These are phyloP conservation scores for Talaromyces funiculosus DNA, from an alignment of 2,329 filamentous ascomycete species.

Conservation along the genomic window DNA sequence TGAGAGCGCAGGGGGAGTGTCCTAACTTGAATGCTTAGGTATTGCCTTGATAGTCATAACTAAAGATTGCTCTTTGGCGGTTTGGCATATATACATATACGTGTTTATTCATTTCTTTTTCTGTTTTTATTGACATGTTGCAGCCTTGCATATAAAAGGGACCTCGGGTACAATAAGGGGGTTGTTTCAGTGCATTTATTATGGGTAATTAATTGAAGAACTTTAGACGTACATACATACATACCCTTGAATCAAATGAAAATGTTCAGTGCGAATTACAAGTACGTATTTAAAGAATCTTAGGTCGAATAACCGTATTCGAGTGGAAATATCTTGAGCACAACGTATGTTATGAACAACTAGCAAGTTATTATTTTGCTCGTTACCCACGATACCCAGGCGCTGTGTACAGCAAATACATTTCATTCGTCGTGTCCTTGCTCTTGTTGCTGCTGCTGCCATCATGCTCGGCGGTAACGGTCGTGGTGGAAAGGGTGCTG, in stretches of 20 bases:
- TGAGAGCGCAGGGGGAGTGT: constrained; percentile 53
- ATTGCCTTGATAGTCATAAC: neutral
- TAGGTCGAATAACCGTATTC: neutral
- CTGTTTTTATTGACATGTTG: neutral
- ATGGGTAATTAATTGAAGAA: neutral
- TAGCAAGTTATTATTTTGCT: neutral
- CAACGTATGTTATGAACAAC: neutral
- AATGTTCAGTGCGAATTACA: neutral
- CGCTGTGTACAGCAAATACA: neutral
- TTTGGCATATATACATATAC: neutral
- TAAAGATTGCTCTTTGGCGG: neutral
- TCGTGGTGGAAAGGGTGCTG: neutral
- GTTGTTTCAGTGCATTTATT: neutral
- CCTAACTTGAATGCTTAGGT: constrained; percentile 15
- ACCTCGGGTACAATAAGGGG: neutral
- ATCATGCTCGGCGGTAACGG: neutral
- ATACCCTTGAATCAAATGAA: neutral
- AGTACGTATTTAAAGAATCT: too few species aligned
- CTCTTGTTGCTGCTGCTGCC: too few species aligned
- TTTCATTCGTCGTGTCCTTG: neutral
- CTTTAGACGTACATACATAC: neutral
- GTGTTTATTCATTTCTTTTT: neutral
- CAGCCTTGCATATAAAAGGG: neutral
- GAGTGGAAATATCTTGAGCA: neutral
- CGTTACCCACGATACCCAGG: neutral